Base-by-base conservation (phyloP, 192 early-diverging fungal species). In the Globomyces pollinis-pini region DNA sequence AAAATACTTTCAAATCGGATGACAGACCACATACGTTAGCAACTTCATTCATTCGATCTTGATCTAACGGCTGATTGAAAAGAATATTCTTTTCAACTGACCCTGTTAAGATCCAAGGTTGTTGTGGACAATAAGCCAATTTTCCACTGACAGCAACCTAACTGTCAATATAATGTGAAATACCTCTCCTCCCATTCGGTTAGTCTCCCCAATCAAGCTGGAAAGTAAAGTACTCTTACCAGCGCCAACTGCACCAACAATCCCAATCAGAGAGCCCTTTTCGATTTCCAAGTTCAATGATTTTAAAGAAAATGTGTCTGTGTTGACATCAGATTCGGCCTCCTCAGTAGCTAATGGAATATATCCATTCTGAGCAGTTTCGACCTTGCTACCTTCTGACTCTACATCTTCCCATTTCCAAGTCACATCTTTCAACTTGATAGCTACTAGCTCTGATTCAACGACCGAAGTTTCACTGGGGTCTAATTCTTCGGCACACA, bases 171-270 rank as follows among this genome's bases (percentile, higher is more conserved):
- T 12, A 26, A 26, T 23, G 23, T 26, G 63, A 1, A 60, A 45
- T 0, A 86, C 78, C 0, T 60, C 54, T 0, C 87, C 87, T 21
- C 43, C 34, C 3, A 61, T 57, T 61, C 76, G 73, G 41, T 70
- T 72, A 64, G 88, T 76, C 42, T 89, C 89, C 18, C 88, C 86
- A 3, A 88, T 69, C 51, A 93, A 67, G 6, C 85, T 75, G 32
- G 76, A 73, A 0, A 91, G 63, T 23, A 93, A 64, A 7, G 88
- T 84, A 1, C 84, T 85, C 52, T 93, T 93, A 26, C 88, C 88
- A 0, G 79, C 69, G 1, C 86, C 91, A 1, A 88, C 87, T 6
- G 76, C 65, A 12, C 91, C 91, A 23, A 87, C 82, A 2, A 93
- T 64, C 0, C 81, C 87, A 0, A 86, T 76, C 4, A 91, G 67